Evolutionary conservation across 2,329 filamentous ascomycete species (phyloP).

Genomic region (Tolypocladium amazonense): DNA sequence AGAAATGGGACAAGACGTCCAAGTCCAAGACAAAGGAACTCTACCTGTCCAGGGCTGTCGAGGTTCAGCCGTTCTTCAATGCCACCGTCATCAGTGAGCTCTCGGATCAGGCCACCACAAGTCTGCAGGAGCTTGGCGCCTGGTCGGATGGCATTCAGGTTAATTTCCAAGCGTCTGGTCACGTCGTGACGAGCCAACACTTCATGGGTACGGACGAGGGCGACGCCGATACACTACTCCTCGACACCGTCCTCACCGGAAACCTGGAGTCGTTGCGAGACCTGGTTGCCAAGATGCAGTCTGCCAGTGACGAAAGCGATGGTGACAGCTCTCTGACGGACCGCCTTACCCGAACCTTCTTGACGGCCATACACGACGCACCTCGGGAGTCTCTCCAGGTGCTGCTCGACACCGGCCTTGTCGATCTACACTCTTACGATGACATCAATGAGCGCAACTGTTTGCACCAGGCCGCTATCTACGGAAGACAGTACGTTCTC

Average conservation of each 20-base stretch:
- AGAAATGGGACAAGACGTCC: constrained; percentile 99
- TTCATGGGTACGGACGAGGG: constrained; percentile 71
- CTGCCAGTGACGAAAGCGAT: constrained; percentile 42
- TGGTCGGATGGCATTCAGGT: constrained; percentile 97
- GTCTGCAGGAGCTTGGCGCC: constrained; percentile 83
- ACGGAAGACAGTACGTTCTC: constrained; percentile 72
- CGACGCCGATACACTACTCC: constrained; percentile 77
- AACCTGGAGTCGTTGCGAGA: constrained; percentile 71
- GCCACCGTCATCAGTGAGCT: constrained; percentile 92
- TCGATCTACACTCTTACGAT: constrained; percentile 88
- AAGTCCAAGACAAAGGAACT: constrained; percentile 98
- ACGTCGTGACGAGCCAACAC: constrained; percentile 55
- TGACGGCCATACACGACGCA: constrained; percentile 80
- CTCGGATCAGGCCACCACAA: constrained; percentile 95
- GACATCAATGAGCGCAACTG: constrained; percentile 98
- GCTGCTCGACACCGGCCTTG: constrained; percentile 68
- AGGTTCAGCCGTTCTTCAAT: constrained; percentile 98
- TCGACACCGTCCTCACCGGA: constrained; percentile 77
- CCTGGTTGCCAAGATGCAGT: constrained; percentile 63
- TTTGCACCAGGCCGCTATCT: constrained; percentile 92
- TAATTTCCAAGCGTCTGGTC: constrained; percentile 58
- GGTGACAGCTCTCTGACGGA: constrained; percentile 51
- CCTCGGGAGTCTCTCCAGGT: constrained; percentile 65
- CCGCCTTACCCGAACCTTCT: constrained; percentile 78
- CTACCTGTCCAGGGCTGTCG: constrained; percentile 89